Evolutionary conservation across 1,284 basidiomycete species (phyloP), one percentile per base, ranked within the genome.

Genomic region (Pseudozyma pruni): DNA sequence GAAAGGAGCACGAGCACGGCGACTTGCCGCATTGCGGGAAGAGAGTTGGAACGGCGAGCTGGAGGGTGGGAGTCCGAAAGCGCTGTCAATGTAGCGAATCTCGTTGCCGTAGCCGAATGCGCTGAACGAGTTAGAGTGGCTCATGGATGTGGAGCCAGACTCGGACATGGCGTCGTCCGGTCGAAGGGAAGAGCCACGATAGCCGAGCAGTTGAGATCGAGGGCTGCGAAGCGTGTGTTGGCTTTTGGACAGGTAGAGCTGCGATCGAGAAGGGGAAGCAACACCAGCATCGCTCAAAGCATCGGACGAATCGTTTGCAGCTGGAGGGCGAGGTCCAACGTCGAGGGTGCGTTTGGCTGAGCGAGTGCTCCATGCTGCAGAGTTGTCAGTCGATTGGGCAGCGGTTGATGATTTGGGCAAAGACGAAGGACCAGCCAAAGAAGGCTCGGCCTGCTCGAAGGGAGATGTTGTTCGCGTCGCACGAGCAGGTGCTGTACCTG

Each of bases 91-190:
- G 25, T 69, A 64, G 29, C 74, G 49, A 11, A 64, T 33, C 55
- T 76, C 72, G 34, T 62, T 66, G 37, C 74, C 74, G 44, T 74
- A 76, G 23, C 72, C 74, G 37, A 71, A 76, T 6, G 69, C 62
- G 47, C 49, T 71, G 38, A 66, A 54, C 3, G 72, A 66, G 50
- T 55, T 55, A 23, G 68, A 72, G 37, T 70, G 61, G 34, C 60
- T 66, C 27, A 69, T 17, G 6, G 62, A 54, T 8, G 59, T 51
- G 23, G 64, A 68, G 11, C 48, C 55, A 11, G 63, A 59, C 20
- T 71, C 70, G 2, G 67, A 70, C 67, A 67, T 59, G 53, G 56
- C 59, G 43, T 66, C 67, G 33, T 75, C 73, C 7, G 63, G 69
- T 19, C 69, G 63, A 29, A 72, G 58, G 10, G 58, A 75, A 9